phyloP scores from a whole-genome alignment of 495 filamentous ascomycete genomes.

The Collariella sp. region DNA sequence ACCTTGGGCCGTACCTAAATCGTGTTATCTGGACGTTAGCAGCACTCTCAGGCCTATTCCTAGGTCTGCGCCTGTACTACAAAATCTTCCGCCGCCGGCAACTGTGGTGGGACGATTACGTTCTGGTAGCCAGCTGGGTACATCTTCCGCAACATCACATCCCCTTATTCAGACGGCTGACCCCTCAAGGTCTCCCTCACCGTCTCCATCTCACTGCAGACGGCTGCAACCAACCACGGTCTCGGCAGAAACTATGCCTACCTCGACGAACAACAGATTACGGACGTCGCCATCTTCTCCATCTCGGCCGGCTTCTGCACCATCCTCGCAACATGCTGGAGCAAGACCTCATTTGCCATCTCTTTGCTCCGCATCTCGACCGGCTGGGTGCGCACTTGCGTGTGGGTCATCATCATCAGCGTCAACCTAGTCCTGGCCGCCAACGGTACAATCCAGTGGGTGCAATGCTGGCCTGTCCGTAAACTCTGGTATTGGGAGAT shows the following conservation, averaged over 20 bases:
- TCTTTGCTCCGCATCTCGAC: slow-evolving; percentile 9
- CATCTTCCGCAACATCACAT: neutral
- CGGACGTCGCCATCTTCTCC: neutral
- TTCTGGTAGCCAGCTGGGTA: slow-evolving; percentile 22
- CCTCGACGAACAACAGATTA: neutral
- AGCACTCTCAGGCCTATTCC: slow-evolving; percentile 13
- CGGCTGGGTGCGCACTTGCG: neutral
- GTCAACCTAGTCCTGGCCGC: slow-evolving; percentile 21
- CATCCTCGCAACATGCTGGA: slow-evolving; percentile 13
- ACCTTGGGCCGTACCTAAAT: slow-evolving; percentile 5
- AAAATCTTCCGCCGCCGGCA: slow-evolving; percentile 18
- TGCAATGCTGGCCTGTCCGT: slow-evolving; percentile 10
- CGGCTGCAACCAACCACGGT: slow-evolving; percentile 14
- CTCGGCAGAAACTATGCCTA: slow-evolving; percentile 10
- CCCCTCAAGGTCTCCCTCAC: neutral
- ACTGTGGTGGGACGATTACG: slow-evolving; percentile 28
- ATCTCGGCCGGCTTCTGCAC: slow-evolving; percentile 4
- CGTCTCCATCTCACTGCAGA: neutral
- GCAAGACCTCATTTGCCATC: slow-evolving; percentile 12
- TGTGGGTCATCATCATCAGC: slow-evolving; percentile 22
- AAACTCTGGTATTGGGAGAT: neutral
- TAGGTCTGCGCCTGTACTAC: slow-evolving; percentile 25
- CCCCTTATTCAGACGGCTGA: neutral
- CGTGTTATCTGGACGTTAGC: slow-evolving; percentile 3
- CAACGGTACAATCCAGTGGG: slow-evolving; percentile 13